These are phyloP conservation scores for Heliosperma pusillum DNA, from an alignment of 148 eudicot species.

Conservation along the genomic window DNA sequence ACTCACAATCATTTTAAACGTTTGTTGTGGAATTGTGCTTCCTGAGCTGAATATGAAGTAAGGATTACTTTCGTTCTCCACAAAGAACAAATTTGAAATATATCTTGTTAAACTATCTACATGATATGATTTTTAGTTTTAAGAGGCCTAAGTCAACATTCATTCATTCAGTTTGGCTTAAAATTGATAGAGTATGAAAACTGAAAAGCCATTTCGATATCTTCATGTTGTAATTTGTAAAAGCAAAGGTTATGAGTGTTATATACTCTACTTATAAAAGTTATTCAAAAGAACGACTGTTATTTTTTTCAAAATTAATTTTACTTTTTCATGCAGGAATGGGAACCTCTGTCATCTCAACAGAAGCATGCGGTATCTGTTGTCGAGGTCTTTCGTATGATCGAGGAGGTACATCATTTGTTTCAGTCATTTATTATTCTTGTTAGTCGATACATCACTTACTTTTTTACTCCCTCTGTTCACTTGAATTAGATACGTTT, in stretches of 20 bases:
- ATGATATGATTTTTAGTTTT: not conserved
- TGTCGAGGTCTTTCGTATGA: conserved; percentile 87
- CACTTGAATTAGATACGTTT: too few species aligned
- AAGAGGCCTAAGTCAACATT: not conserved
- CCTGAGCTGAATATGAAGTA: not conserved
- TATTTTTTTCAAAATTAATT: not conserved
- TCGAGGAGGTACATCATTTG: conserved; percentile 62
- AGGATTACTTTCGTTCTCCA: too few species aligned
- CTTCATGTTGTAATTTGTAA: not conserved
- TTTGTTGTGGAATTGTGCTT: not conserved
- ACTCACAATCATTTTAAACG: not conserved
- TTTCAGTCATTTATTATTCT: conserved; percentile 2
- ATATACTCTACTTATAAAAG: not conserved
- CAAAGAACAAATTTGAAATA: not conserved
- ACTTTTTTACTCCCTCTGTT: too few species aligned
- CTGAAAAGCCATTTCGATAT: not conserved
- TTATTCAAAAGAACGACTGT: not conserved
- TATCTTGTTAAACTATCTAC: not conserved
- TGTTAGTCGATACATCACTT: not conserved
- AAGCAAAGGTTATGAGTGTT: not conserved
- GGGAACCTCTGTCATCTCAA: conserved; percentile 86
- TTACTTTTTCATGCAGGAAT: conserved; percentile 43
- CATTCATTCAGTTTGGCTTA: not conserved
- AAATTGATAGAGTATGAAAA: not conserved
- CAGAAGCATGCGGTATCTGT: conserved; percentile 80